Evolutionary conservation across 805 yeast genomes (phyloP), one percentile per base, ranked within the genome.

Genomic region (Schizosaccharomyces lindneri): DNA sequence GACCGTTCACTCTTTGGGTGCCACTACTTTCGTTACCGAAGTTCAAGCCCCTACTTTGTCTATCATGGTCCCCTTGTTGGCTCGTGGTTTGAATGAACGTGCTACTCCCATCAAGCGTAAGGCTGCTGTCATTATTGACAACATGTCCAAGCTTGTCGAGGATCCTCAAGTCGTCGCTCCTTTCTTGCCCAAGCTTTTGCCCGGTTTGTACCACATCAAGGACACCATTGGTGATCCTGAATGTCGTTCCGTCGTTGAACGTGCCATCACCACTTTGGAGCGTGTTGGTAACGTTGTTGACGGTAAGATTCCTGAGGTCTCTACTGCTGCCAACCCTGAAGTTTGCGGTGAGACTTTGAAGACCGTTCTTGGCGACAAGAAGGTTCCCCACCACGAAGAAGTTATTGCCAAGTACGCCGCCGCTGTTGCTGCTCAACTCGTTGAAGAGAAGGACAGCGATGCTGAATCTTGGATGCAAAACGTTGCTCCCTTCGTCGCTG

Each of bases 101-200:
- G 98, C 93, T 73, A 93, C 99, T 69, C 81, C 97, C 70, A 93
- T 93, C 82, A 93, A 93, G 86, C 89, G 99, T 83, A 93, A 93
- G 82, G 85, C 97, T 73, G 98, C 98, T 70, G 98, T 93, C 75
- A 93, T 93, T 78, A 85, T 90, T 72, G 99, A 93, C 78, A 93
- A 93, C 95, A 93, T 93, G 99, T 93, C 98, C 86, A 93, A 93
- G 79, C 87, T 93, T 78, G 99, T 93, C 80, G 98, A 93, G 75
- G 98, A 93, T 76, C 98, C 98, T 70, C 97, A 93, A 80, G 94
- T 93, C 74, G 95, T 93, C 78, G 99, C 97, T 81, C 98, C 99
- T 69, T 93, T 93, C 87, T 79, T 93, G 84, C 79, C 80, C 78
- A 85, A 84, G 74, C 83, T 93, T 73, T 85, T 87, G 81, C 99